Evolutionary conservation across 2,329 filamentous ascomycete genomes (phyloP).

Genomic region (Lachnellula arida): DNA sequence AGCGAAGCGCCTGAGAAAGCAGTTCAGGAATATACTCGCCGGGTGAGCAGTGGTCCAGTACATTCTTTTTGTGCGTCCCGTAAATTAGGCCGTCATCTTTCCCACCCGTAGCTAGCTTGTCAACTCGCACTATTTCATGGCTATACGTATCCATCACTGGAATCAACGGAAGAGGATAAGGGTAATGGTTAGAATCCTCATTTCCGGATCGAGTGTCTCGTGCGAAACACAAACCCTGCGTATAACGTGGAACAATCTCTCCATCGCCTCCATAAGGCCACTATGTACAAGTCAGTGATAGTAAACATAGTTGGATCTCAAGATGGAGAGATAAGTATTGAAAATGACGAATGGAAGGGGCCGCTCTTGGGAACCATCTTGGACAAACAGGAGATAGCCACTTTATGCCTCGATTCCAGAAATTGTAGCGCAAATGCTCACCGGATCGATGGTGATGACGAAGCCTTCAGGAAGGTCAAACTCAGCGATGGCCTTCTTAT

Average conservation of each 20-base stretch:
- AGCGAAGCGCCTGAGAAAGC: conserved; percentile 35
- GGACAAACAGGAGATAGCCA: neutral
- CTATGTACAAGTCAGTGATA: conserved; percentile 21
- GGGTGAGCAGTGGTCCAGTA: conserved; percentile 37
- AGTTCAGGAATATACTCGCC: conserved; percentile 38
- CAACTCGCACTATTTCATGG: conserved; percentile 43
- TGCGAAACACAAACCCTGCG: conserved; percentile 51
- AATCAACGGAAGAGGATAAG: conserved; percentile 44
- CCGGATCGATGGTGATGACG: conserved; percentile 46
- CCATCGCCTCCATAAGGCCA: conserved; percentile 52
- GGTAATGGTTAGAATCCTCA: conserved; percentile 41
- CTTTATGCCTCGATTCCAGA: no score
- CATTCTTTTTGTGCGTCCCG: conserved; percentile 39
- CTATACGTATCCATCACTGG: conserved; percentile 45
- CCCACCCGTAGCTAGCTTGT: conserved; percentile 38
- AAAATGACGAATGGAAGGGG: neutral
- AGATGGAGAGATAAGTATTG: conserved; percentile 9
- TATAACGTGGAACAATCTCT: conserved; percentile 45
- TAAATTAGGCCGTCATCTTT: conserved; percentile 37
- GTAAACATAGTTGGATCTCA: neutral
- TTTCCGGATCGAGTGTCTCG: conserved; percentile 33
- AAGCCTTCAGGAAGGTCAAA: conserved; percentile 51
- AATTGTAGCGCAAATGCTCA: neutral
- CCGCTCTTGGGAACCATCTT: neutral
- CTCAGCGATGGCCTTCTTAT: conserved; percentile 46